These are phyloP conservation scores for Trametes coccinea DNA, from an alignment of 768 basidiomycete genomes.

Conservation along the genomic window DNA sequence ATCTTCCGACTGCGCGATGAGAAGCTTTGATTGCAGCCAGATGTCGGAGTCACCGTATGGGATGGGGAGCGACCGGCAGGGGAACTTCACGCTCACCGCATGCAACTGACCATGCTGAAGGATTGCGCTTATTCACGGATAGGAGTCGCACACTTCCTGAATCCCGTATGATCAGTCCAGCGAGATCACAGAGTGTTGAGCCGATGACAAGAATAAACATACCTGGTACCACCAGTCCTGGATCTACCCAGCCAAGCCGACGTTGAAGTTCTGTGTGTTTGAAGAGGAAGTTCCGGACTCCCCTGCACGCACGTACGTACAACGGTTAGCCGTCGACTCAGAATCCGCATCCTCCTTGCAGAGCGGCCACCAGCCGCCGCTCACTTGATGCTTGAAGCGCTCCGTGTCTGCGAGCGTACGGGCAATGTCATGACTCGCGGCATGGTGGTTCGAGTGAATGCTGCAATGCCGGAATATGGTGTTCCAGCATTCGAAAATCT, in stretches of 20 bases:
- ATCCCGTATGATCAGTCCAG: background rate
- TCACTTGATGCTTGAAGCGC: constrained; percentile 28
- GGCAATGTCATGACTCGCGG: constrained; percentile 33
- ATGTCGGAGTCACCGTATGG: background rate
- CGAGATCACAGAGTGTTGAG: background rate
- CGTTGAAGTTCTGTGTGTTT: constrained; percentile 23
- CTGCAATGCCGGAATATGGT: constrained; percentile 43
- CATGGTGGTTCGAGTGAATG: constrained; percentile 43
- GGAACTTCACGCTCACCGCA: background rate
- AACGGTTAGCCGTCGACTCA: background rate
- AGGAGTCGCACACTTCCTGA: background rate
- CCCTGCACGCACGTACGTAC: constrained; percentile 19
- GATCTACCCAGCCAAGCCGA: constrained; percentile 25
- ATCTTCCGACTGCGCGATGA: constrained; percentile 2
- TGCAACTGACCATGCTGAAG: background rate
- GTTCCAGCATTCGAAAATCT: constrained; percentile 45
- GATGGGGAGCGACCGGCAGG: background rate
- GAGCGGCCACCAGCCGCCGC: constrained; percentile 25
- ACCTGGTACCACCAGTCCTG: background rate
- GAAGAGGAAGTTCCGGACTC: constrained; percentile 19
- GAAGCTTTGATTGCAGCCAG: background rate
- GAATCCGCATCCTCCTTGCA: background rate
- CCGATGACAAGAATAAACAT: background rate
- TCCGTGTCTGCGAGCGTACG: constrained; percentile 22
- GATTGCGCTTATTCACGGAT: background rate